Evolutionary conservation across 768 basidiomycete genomes (phyloP), one percentile per base, ranked within the genome.

Genomic region (Auricularia auricula-judae): DNA sequence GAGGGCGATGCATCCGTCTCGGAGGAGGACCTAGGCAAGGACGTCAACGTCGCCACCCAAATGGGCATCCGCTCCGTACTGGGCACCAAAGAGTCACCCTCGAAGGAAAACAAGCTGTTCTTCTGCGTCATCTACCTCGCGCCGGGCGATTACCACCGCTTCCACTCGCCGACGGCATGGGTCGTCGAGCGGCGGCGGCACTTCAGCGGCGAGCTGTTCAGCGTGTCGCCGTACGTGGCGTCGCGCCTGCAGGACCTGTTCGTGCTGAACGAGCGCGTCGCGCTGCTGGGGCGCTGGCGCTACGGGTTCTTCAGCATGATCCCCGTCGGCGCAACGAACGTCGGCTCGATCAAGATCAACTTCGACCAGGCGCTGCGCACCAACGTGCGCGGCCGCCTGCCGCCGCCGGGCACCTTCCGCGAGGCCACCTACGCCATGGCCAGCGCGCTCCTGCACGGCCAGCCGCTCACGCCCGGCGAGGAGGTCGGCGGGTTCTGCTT

Each of bases 401-500:
- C 74, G 3, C 92, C 89, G 44, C 80, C 88, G 0, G 95, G 94
- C 35, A 90, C 93, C 1, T 97, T 91, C 76, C 84, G 85, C 4
- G 97, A 98, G 76, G 97, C 95, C 0, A 87, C 91, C 14, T 99
- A 99, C 75, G 84, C 86, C 2, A 83, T 82, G 4, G 96, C 95
- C 0, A 93, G 91, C 1, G 77, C 86, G 0, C 75, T 98, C 34
- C 47, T 98, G 42, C 82, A 85, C 18, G 97, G 97, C 0, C 93
- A 97, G 71, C 95, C 96, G 1, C 80, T 98, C 56, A 79, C 78
- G 0, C 81, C 89, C 1, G 95, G 91, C 0, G 91, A 97, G 74
- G 95, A 99, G 78, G 93, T 98, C 90, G 97, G 97, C 36, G 97
- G 95, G 1, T 99, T 99, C 77, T 89, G 87, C 70, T 79, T 98